These are phyloP conservation scores for Aspergillus nidulans DNA, from an alignment of 495 filamentous ascomycete genomes.

Conservation along the genomic window DNA sequence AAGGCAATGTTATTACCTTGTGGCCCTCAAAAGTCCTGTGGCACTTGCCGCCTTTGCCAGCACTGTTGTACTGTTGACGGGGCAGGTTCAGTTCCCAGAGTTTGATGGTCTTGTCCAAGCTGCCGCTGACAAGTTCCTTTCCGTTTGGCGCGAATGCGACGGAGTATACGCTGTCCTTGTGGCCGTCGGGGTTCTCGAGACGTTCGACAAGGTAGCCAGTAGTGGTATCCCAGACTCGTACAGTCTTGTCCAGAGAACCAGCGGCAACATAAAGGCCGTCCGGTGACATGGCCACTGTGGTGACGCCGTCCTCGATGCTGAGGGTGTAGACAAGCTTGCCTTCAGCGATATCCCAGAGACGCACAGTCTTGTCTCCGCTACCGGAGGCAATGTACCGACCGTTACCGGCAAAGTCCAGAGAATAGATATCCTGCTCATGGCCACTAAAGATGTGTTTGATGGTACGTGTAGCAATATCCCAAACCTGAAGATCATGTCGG, in stretches of 20 bases:
- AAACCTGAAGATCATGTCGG: slow-evolving; percentile 55
- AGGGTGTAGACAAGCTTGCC: slow-evolving; percentile 69
- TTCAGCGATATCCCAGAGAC: slow-evolving; percentile 82
- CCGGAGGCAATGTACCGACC: slow-evolving; percentile 86
- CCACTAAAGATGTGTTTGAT: slow-evolving; percentile 81
- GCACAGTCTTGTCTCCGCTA: slow-evolving; percentile 81
- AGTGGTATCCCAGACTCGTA: slow-evolving; percentile 81
- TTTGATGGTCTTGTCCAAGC: slow-evolving; percentile 92
- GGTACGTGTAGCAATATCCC: slow-evolving; percentile 71
- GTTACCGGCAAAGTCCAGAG: slow-evolving; percentile 83
- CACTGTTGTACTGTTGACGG: slow-evolving; percentile 54
- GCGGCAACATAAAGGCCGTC: slow-evolving; percentile 83
- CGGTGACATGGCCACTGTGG: slow-evolving; percentile 87
- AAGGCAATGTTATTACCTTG: slow-evolving; percentile 52
- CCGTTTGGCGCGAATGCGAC: slow-evolving; percentile 88
- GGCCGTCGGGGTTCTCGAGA: slow-evolving; percentile 79
- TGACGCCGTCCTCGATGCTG: slow-evolving; percentile 85
- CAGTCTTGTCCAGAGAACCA: slow-evolving; percentile 85
- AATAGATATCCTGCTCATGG: slow-evolving; percentile 92
- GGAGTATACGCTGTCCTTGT: slow-evolving; percentile 90
- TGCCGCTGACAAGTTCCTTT: slow-evolving; percentile 81
- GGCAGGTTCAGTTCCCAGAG: slow-evolving; percentile 83
- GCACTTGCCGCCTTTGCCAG: slow-evolving; percentile 72
- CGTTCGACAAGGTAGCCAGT: slow-evolving; percentile 79
- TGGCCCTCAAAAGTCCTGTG: slow-evolving; percentile 88